A percentile compares a stretch with the other conserved stretches of the same genome.
These are phyloP conservation scores for Leucocoprinus birnbaumii DNA, from an alignment of 768 basidiomycete species.

Conservation along the genomic window DNA sequence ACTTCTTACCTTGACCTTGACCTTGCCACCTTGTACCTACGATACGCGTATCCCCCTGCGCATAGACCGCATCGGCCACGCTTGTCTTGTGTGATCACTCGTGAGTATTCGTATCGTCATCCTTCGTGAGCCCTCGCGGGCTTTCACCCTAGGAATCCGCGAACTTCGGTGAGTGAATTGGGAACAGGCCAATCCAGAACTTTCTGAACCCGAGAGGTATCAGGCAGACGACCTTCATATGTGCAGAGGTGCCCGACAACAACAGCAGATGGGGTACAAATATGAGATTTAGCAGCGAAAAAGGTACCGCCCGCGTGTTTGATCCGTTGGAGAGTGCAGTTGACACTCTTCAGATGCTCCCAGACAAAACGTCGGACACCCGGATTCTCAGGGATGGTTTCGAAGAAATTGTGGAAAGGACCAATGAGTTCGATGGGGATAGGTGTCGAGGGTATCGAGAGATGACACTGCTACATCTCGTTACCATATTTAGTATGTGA, in stretches of 20 bases:
- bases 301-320: slow-evolving; percentile 29
- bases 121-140: too few species aligned
- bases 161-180: slow-evolving; percentile 15
- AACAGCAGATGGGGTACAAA: slow-evolving; percentile 3
- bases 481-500: too few species aligned
- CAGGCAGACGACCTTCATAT: slow-evolving; percentile 25
- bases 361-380: slow-evolving; percentile 33
- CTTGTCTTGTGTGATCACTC: too few species aligned
- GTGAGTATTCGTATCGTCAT: too few species aligned
- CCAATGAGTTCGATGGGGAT: too few species aligned
- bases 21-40: too few species aligned
- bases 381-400: slow-evolving; percentile 29
- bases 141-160: slow-evolving; percentile 31
- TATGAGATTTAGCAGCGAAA: slow-evolving; percentile 24
- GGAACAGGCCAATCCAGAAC: slow-evolving; percentile 27
- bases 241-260: slow-evolving; percentile 29
- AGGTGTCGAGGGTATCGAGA: too few species aligned
- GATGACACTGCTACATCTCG: too few species aligned
- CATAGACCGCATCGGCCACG: too few species aligned
- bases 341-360: slow-evolving; percentile 15
- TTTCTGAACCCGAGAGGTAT: slow-evolving; percentile 20
- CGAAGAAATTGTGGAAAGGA: too few species aligned
- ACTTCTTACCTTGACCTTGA: too few species aligned
- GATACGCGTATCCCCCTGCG: too few species aligned
- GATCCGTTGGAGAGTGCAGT: slow-evolving; percentile 18